These are phyloP conservation scores for Tilletia caries DNA, from an alignment of 1,284 basidiomycete genomes.

Conservation along the genomic window DNA sequence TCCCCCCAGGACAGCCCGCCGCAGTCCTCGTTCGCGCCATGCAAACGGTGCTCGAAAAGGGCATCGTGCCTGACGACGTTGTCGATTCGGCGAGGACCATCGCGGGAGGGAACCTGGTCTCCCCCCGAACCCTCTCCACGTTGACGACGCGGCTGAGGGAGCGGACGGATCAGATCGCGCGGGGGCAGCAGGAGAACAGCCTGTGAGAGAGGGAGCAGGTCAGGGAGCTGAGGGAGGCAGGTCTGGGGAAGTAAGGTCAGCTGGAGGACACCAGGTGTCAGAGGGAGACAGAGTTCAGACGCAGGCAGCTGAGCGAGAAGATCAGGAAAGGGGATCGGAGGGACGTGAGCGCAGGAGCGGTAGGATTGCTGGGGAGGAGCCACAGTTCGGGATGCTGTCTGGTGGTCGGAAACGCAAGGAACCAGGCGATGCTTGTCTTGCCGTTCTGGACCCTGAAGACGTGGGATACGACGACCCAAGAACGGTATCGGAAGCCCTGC, in stretches of 20 bases:
- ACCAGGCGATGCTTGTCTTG: not conserved
- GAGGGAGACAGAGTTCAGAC: not conserved
- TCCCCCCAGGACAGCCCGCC: too few relatives aligned
- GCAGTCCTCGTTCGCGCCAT: too few relatives aligned
- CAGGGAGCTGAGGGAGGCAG: too few relatives aligned
- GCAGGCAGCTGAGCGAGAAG: not conserved
- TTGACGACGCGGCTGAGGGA: too few relatives aligned
- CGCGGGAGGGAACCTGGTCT: too few relatives aligned
- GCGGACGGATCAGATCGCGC: too few relatives aligned
- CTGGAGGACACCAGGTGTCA: not conserved
- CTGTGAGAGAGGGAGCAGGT: too few relatives aligned
- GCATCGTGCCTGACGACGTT: too few relatives aligned
- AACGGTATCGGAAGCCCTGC: not conserved
- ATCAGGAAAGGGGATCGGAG: not conserved
- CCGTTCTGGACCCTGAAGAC: conserved; percentile 3
- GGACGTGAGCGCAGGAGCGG: not conserved
- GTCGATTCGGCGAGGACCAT: too few relatives aligned
- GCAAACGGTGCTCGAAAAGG: too few relatives aligned
- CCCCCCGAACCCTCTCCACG: too few relatives aligned
- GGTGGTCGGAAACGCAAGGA: not conserved
- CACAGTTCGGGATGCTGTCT: not conserved
- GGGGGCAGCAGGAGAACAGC: too few relatives aligned
- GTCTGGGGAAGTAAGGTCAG: not conserved
- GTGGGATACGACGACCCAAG: not conserved
- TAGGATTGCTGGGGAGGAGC: not conserved